Base-by-base conservation (phyloP, 192 early-diverging fungal genomes). In the Globomyces pollinis-pini region DNA sequence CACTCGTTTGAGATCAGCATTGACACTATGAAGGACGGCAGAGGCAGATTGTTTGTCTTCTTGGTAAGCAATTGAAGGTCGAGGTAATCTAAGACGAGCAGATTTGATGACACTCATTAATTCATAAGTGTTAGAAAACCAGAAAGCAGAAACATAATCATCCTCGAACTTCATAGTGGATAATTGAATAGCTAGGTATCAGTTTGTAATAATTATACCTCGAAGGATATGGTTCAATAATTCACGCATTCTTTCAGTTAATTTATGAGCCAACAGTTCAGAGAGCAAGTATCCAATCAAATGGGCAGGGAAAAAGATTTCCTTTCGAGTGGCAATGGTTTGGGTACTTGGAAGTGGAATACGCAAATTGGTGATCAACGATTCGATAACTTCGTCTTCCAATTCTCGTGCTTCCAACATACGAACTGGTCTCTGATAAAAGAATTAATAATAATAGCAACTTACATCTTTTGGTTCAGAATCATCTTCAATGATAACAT, bases 41-140 rank as follows among this genome's bases (percentile, higher is more conserved):
- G 55, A 31, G 5, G 55, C 31, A 6, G 35, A 31, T 39, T 57
- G 23, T 57, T 44, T 35, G 18, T 57, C 61, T 20, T 62, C 61
- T 44, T 57, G 55, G 55, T 33, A 39, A 26, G 55, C 29, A 12
- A 31, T 2, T 0, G 31, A 26, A 12, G 35, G 55, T 0, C 28
- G 55, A 5, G 55, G 31, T n/a, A 57, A 39, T 56, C 70, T 70
- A 38, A 81, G 78, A 60, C 75, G 73, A 30, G 64, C 64, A n/a
- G 84, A 82, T 61, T 83, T 82, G 62, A 94, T 87, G 59, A 98
- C 81, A 21, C 91, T 91, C 64, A 94, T 69, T 18, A 99, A 76
- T 73, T 97, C 96, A 64, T 90, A 95, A 18, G 89, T 87, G 66
- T 99, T 99, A 13, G 91, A 93, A 23, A 98, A 75, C 96, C 96